Percentiles rank a stretch among this genome's conserved stretches.
Evolutionary conservation across 768 basidiomycete genomes (phyloP).

Genomic region (Hemileccinum rubropunctum): DNA sequence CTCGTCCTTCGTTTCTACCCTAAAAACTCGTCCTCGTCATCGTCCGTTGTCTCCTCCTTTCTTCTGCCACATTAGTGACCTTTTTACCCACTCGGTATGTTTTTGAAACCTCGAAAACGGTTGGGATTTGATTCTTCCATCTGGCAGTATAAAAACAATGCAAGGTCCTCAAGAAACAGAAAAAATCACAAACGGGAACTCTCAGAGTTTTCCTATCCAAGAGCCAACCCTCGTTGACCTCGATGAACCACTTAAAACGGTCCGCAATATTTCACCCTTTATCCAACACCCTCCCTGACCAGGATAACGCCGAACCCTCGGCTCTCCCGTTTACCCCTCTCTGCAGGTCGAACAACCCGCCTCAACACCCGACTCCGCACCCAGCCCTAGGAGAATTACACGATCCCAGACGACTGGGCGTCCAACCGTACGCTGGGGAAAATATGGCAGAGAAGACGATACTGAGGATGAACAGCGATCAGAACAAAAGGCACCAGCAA

Average conservation of each 20-base stretch:
- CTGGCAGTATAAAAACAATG: conserved; percentile 33
- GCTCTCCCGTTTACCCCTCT: conserved; percentile 19
- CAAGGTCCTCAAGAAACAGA: conserved; percentile 19
- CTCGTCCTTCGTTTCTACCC: conserved; percentile 12
- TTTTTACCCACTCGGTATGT: conserved; percentile 13
- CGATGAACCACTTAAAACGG: conserved; percentile 27
- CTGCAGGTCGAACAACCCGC: conserved; percentile 20
- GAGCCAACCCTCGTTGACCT: conserved; percentile 29
- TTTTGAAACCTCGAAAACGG: not conserved
- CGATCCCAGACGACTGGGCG: conserved; percentile 35
- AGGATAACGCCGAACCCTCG: conserved; percentile 28
- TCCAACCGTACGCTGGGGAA: conserved; percentile 34
- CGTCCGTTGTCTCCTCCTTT: not conserved
- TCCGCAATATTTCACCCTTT: conserved; percentile 29
- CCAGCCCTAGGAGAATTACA: conserved; percentile 27
- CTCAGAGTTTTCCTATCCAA: conserved; percentile 5
- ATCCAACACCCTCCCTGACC: conserved; percentile 28
- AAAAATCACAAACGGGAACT: conserved; percentile 17
- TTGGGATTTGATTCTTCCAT: conserved; percentile 28
- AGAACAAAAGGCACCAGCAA: conserved; percentile 12
- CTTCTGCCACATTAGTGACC: not conserved
- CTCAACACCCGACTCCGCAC: conserved; percentile 25
- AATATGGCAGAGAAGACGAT: conserved; percentile 31
- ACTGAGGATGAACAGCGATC: conserved; percentile 21
- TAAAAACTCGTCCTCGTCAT: conserved; percentile 18